phyloP scores from a whole-genome alignment of 495 filamentous ascomycete species.

The Polyplosphaeria fusca region DNA sequence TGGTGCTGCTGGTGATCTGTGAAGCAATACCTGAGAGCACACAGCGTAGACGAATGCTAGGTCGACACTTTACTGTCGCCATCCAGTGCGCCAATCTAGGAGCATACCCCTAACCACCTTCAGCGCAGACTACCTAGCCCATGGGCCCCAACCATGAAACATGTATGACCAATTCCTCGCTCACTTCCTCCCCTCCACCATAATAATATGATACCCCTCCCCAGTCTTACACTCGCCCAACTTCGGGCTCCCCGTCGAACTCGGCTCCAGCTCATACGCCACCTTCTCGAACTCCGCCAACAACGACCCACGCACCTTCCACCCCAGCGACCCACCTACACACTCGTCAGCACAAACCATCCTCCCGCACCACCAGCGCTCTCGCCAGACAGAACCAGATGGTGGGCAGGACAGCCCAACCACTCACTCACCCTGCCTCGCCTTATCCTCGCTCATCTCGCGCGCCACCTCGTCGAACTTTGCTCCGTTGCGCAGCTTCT shows the following conservation, averaged over 20 bases:
- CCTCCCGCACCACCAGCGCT: background rate
- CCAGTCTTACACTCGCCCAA: slow-evolving; percentile 77
- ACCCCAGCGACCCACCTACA: slow-evolving; percentile 74
- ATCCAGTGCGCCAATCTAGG: no score
- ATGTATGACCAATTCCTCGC: no score
- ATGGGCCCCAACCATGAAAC: no score
- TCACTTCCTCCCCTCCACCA: slow-evolving; percentile 74
- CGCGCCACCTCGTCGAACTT: slow-evolving; percentile 89
- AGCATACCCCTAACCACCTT: no score
- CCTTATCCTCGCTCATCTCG: slow-evolving; percentile 87
- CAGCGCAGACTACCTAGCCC: no score
- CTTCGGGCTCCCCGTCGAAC: slow-evolving; percentile 71
- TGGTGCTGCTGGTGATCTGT: no score
- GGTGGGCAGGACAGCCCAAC: background rate
- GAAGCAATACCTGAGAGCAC: no score
- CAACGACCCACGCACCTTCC: slow-evolving; percentile 73
- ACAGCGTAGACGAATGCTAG: no score
- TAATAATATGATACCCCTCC: slow-evolving; percentile 91
- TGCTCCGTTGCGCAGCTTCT: slow-evolving; percentile 68
- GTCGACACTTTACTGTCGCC: no score
- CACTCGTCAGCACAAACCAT: slow-evolving; percentile 6
- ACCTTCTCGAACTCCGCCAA: slow-evolving; percentile 75
- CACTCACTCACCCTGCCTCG: slow-evolving; percentile 61
- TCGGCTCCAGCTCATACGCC: slow-evolving; percentile 74
- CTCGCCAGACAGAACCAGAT: slow-evolving; percentile 5